Evolutionary conservation across 805 yeast species (phyloP), one percentile per base, ranked within the genome.

Genomic region (Myxozyma neglecta): DNA sequence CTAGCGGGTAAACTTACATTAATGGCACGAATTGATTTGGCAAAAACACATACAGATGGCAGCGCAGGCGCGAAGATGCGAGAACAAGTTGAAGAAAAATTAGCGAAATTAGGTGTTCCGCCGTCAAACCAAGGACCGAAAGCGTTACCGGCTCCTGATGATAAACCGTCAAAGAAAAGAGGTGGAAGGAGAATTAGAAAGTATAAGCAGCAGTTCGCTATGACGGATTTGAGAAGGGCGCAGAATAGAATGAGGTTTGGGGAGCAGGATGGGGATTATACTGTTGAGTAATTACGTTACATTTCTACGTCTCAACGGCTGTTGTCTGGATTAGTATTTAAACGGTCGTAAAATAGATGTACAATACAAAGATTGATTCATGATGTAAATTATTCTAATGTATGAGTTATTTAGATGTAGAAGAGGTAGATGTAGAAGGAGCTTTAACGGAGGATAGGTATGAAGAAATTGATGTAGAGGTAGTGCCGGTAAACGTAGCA

Each of bases 211-310:
- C 85, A 89, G 70, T 86, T 87, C 74, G 86, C 86, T 69, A 81
- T 88, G 80, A 87, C 96, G 0, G 96, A 91, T 57, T 72, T 89
- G 48, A 85, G 91, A 40, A 87, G 85, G 66, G 88, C 96, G 2
- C 96, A 90, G 70, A 91, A 93, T 72, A 83, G 88, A 70, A 81
- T 92, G 83, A 87, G 81, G 46, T 92, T 93, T 75, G 97, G 96
- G 6, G 81, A 85, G 68, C 79, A 80, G 64, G 97, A 90, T 70
- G 83, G 80, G 20, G 80, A 86, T 0, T 76, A 80, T 2, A 91
- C 29, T 24, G 29, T 88, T 64, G 78, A 36, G 34, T 49, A 36
- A 9, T n/a, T 16, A 9, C 9, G 40, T 36, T 9, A 36, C n/a
- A n/a, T n/a, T n/a, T n/a, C n/a, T n/a, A n/a, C n/a, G n/a, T n/a